Evolutionary conservation across 129 eudicot species (phyloP).

Genomic region (Tagetes patula): DNA sequence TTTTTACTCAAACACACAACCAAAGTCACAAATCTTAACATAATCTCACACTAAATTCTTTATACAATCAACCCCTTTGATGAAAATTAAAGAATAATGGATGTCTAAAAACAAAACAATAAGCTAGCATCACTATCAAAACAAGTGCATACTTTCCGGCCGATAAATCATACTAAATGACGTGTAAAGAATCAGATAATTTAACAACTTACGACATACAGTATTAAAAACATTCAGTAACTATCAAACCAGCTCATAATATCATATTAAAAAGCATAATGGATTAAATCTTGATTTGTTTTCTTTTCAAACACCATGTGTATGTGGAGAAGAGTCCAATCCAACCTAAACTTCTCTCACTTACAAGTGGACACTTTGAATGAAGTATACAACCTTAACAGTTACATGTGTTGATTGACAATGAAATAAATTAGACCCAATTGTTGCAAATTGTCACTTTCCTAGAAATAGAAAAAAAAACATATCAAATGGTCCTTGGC

Average conservation of each 20-base stretch:
- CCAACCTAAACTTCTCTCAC: conserved; percentile 17
- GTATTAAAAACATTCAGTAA: background rate
- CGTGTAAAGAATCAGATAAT: background rate
- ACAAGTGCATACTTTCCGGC: background rate
- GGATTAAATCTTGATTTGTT: conserved; percentile 4
- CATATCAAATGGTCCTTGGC: conserved; percentile 34
- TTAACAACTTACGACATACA: background rate
- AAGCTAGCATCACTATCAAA: background rate
- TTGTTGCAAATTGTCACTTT: conserved; percentile 34
- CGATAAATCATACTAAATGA: background rate
- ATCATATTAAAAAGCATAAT: conserved; percentile 25
- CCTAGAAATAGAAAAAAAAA: conserved; percentile 26
- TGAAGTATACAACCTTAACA: conserved; percentile 3
- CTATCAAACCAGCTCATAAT: conserved; percentile 13
- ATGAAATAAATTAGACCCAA: conserved; percentile 24
- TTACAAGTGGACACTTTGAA: conserved; percentile 25
- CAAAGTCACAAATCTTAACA: background rate
- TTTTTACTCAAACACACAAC: no score
- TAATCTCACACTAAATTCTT: background rate
- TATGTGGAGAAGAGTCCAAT: conserved; percentile 30
- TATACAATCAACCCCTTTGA: background rate
- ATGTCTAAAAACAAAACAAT: background rate
- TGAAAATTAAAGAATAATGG: background rate
- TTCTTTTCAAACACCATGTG: conserved; percentile 6
- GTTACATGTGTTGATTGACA: conserved; percentile 30